phyloP scores from a whole-genome alignment of 208 protist species.

The Herpetomonas tarakana region DNA sequence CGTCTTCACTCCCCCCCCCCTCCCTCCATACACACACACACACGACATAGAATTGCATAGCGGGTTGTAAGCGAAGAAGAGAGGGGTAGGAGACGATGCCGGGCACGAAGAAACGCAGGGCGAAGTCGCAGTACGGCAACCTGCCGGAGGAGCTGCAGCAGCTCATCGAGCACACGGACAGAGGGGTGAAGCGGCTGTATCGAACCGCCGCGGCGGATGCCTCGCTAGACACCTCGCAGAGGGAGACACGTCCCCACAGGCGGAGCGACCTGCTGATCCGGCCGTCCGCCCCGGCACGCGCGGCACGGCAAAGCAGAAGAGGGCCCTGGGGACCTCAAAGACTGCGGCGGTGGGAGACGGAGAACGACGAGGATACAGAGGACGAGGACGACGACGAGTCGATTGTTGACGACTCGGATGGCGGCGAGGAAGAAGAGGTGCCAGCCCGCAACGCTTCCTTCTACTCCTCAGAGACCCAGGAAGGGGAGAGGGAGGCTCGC shows the following conservation, averaged over 20 bases:
- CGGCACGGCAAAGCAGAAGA: too few relatives aligned
- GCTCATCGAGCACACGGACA: conserved; percentile 67
- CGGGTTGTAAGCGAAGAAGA: background rate
- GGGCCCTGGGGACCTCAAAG: background rate
- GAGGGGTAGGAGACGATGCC: too few relatives aligned
- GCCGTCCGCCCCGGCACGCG: background rate
- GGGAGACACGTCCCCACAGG: background rate
- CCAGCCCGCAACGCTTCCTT: too few relatives aligned
- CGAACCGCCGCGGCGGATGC: conserved; percentile 19
- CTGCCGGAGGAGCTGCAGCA: conserved; percentile 29
- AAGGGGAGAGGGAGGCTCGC: too few relatives aligned
- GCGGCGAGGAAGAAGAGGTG: background rate
- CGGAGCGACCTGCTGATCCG: background rate
- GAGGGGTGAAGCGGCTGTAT: conserved; percentile 68
- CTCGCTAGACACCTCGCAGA: background rate
- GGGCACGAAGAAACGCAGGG: too few relatives aligned
- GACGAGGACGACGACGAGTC: background rate
- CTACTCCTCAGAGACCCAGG: too few relatives aligned
- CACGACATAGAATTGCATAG: background rate
- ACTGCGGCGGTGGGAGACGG: background rate
- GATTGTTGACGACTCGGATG: background rate
- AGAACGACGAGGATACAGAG: background rate
- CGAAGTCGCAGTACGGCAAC: conserved; percentile 1
- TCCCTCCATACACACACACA: too few relatives aligned
- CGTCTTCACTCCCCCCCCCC: too few relatives aligned